These are phyloP conservation scores for Thermomucor indicae-seudaticae DNA, from an alignment of 371 early-diverging fungal genomes.

Conservation along the genomic window DNA sequence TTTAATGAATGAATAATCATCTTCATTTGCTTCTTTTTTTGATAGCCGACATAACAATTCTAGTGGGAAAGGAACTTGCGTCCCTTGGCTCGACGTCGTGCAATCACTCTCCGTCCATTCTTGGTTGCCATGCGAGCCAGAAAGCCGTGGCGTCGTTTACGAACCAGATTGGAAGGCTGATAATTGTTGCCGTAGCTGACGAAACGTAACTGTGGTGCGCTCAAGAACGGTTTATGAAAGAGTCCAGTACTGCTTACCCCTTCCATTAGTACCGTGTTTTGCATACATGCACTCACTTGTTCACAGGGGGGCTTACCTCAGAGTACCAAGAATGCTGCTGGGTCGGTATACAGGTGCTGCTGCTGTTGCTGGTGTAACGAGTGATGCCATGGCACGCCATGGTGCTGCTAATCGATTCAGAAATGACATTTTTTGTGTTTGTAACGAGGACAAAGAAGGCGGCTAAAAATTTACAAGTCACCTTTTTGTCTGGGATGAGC, in stretches of 20 bases:
- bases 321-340: background rate
- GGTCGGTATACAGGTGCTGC: too few relatives aligned
- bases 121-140: constrained; percentile 75
- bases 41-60: too few relatives aligned
- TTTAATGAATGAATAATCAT: too few relatives aligned
- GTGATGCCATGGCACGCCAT: background rate
- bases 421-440: constrained; percentile 2
- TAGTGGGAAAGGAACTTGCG: constrained; percentile 81
- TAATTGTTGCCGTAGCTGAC: constrained; percentile 86
- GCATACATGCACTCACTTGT: background rate
- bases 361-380: background rate
- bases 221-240: too few relatives aligned
- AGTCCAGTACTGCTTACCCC: constrained; percentile 16
- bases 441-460: background rate
- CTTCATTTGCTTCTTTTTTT: too few relatives aligned
- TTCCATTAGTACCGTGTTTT: background rate
- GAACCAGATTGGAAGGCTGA: constrained; percentile 86
- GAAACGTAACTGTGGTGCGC: constrained; percentile 62
- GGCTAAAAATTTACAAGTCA: background rate
- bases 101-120: constrained; percentile 75
- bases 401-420: constrained; percentile 2
- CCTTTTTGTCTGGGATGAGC: background rate
- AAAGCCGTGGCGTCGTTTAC: constrained; percentile 93
- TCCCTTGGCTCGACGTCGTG: constrained; percentile 79
- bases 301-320: background rate